A percentile compares a stretch with the other conserved stretches of the same genome.
Conservation (phyloP, 2,329 filamentous ascomycete species). For the Cladosporium sp. region DNA sequence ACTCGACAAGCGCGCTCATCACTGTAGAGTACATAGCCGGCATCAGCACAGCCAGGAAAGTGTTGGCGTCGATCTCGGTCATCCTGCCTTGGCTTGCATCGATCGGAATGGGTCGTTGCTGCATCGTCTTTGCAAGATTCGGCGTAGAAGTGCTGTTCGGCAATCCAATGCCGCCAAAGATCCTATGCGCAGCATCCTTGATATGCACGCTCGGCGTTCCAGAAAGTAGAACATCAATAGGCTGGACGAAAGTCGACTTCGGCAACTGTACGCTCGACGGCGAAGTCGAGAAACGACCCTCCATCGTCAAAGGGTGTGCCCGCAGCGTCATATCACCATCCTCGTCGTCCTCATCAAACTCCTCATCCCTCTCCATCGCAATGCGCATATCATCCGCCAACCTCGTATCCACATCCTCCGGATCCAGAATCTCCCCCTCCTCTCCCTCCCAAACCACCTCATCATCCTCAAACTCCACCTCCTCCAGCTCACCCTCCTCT, state of each 20-base stretch:
- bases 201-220: conserved; percentile 70
- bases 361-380: conserved; percentile 22
- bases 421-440: conserved; percentile 54
- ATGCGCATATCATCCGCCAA: conserved; percentile 29
- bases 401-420: conserved; percentile 39
- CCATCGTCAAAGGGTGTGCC: conserved; percentile 71
- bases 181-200: conserved; percentile 65
- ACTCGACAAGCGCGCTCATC: conserved; percentile 68
- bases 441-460: conserved; percentile 24
- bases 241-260: conserved; percentile 65
- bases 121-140: conserved; percentile 52
- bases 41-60: conserved; percentile 67
- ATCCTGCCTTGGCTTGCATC: conserved; percentile 65
- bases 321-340: conserved; percentile 47
- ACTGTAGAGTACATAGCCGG: conserved; percentile 70
- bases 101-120: conserved; percentile 66
- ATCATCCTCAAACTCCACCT: conserved; percentile 54
- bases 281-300: conserved; percentile 72
- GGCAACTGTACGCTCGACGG: conserved; percentile 77
- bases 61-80: conserved; percentile 73
- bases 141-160: conserved; percentile 77
- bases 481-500: conserved; percentile 60
- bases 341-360: conserved; percentile 31
- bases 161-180: conserved; percentile 74
- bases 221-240: conserved; percentile 68